Evolutionary conservation across 75 land plant genomes (phyloP), one percentile per base, ranked within the genome.

Genomic region (Selaginella moellendorffii): DNA sequence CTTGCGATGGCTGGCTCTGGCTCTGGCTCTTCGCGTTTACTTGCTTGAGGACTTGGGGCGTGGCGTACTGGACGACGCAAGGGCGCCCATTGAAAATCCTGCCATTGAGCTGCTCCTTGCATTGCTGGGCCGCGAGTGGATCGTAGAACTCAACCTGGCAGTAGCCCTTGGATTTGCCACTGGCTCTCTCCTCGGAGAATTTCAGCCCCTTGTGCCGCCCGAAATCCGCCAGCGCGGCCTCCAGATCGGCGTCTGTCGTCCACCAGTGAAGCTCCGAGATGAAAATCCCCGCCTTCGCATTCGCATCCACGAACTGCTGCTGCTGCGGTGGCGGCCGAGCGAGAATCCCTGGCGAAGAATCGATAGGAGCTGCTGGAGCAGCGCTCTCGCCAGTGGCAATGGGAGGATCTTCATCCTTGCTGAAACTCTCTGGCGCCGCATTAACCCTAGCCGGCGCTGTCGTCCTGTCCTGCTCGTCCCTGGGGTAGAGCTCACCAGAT

Each of bases 101-200:
- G 8, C 97, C 93, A 58, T 85, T 74, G 93, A 92, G 87, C 1
- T 85, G 79, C 25, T 87, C 89, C 51, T 91, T 87, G 68, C 97
- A 91, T 1, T 80, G 74, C 25, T 82, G 64, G 0, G 88, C 97
- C 10, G 84, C 77, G 26, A 54, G 54, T 0, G 82, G 59, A 63
- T 87, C 93, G 69, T 69, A 81, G 60, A 92, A 92, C 61, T 92
- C 89, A 68, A 87, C 97, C 67, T 87, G 92, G 51, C 85, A 82
- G 70, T 85, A 87, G 0, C 97, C 97, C 68, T 92, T 92, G 14
- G 97, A 87, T 54, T 92, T 87, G 1, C 97, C 97, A 74, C 93
- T 87, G 14, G 90, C 93, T 61, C 81, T 83, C 67, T 92, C 95
- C 46, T 92, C 88, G 65, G 74, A 88, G 29, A 88, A 85, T 68